A percentile compares a stretch with the other conserved stretches of the same genome.
phyloP scores from a whole-genome alignment of 2,329 filamentous ascomycete species.

The Endocalyx cinctus region DNA sequence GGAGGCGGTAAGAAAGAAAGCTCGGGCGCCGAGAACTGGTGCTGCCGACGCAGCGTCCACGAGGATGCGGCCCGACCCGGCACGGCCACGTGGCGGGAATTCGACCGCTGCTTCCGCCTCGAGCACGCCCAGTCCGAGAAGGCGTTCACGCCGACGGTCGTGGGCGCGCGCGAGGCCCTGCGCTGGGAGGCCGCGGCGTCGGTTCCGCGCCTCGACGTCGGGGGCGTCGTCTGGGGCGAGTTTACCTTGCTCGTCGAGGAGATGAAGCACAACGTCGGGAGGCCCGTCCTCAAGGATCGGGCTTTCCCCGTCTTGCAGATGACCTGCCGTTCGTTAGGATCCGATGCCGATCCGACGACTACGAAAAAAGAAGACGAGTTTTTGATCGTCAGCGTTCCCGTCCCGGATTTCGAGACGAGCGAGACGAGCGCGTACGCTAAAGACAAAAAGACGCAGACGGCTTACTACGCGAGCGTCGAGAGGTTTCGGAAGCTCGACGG shows the following conservation, averaged over 20 bases:
- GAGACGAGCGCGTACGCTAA: slow-evolving; percentile 28
- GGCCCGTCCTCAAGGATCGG: slow-evolving; percentile 55
- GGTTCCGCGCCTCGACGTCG: slow-evolving; percentile 33
- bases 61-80: slow-evolving; percentile 42
- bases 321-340: too few relatives aligned
- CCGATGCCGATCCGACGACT: slow-evolving; percentile 10
- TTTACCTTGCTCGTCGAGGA: slow-evolving; percentile 53
- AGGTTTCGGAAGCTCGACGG: slow-evolving; percentile 41
- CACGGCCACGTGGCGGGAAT: slow-evolving; percentile 61
- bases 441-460: slow-evolving; percentile 48
- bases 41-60: slow-evolving; percentile 59
- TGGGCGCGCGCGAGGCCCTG: slow-evolving; percentile 41
- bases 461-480: slow-evolving; percentile 63
- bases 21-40: slow-evolving; percentile 53
- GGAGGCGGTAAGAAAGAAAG: slow-evolving; percentile 1
- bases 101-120: slow-evolving; percentile 54
- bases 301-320: slow-evolving; percentile 64
- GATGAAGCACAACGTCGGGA: slow-evolving; percentile 60
- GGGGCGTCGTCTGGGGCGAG: slow-evolving; percentile 38
- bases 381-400: slow-evolving; percentile 52
- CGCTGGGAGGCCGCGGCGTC: slow-evolving; percentile 43
- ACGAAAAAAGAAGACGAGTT: slow-evolving; percentile 40
- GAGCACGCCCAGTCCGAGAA: slow-evolving; percentile 53
- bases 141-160: slow-evolving; percentile 54
- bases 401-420: slow-evolving; percentile 36